Percentiles rank a stretch among this genome's conserved stretches.
Evolutionary conservation across 768 basidiomycete species (phyloP).

Genomic region (Naematelia aurantialba): DNA sequence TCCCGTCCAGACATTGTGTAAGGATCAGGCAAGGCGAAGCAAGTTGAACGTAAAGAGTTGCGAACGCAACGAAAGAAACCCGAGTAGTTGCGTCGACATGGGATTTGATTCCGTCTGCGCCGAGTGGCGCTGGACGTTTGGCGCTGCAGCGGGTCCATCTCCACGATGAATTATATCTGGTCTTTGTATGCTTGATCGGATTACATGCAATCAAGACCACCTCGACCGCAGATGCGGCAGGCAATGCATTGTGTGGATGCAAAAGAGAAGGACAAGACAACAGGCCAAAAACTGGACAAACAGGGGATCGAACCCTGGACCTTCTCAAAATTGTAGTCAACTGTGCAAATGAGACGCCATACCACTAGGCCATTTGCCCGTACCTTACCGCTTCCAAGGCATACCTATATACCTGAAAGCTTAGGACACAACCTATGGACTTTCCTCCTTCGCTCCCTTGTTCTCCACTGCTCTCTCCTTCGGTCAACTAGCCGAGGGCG

Average conservation of each 20-base stretch:
- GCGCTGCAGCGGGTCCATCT: background rate
- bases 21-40: background rate
- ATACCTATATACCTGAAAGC: background rate
- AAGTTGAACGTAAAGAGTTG: background rate
- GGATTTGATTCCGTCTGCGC: background rate
- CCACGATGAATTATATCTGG: background rate
- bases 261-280: no score
- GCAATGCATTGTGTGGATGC: no score
- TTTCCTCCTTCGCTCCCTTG: no score
- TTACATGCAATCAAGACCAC: no score
- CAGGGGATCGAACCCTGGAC: conserved; percentile 18
- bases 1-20: conserved; percentile 34
- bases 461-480: no score
- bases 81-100: background rate
- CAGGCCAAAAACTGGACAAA: conserved; percentile 9
- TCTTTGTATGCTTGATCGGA: no score
- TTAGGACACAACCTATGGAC: no score
- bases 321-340: conserved; percentile 6
- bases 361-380: conserved; percentile 13
- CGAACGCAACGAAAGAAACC: background rate
- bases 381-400: background rate
- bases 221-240: no score
- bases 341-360: conserved; percentile 15
- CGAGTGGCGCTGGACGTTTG: background rate
- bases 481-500: no score